These are phyloP conservation scores for Thelonectria blattea DNA, from an alignment of 2,329 filamentous ascomycete species.

Conservation along the genomic window DNA sequence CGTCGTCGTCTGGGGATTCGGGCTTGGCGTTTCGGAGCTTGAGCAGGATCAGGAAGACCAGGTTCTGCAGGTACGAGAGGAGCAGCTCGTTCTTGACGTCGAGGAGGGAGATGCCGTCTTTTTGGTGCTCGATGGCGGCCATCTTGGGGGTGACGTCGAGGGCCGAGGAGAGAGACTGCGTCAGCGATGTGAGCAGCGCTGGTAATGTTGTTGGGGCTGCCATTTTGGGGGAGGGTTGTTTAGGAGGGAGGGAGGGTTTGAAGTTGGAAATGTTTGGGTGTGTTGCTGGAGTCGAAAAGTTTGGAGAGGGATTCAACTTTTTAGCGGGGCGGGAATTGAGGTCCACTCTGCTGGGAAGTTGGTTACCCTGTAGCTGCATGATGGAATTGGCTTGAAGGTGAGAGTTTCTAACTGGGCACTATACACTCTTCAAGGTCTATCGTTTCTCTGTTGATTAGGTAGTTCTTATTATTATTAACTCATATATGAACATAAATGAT, in stretches of 20 bases:
- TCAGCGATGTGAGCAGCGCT: constrained; percentile 59
- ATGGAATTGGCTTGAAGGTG: no score
- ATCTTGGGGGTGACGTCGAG: constrained; percentile 70
- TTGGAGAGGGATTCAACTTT: constrained; percentile 37
- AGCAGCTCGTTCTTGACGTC: constrained; percentile 98
- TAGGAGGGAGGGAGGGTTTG: constrained; percentile 26
- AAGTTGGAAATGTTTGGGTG: constrained; percentile 6
- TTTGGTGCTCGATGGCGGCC: constrained; percentile 70
- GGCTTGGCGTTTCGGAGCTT: constrained; percentile 69
- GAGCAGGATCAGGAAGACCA: constrained; percentile 84
- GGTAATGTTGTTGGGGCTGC: constrained; percentile 57
- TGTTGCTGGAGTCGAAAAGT: constrained; percentile 33
- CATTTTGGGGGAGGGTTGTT: no score
- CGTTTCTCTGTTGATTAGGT: no score
- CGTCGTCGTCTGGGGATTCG: constrained; percentile 37
- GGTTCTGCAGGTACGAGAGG: constrained; percentile 92
- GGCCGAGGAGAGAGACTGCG: constrained; percentile 65
- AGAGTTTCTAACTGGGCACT: no score
- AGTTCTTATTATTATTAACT: no score
- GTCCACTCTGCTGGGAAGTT: not conserved
- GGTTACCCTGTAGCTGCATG: no score
- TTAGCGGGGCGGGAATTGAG: constrained; percentile 35
- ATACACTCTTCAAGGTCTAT: no score
- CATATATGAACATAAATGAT: no score
- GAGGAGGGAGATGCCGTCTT: constrained; percentile 90